A percentile compares a stretch with the other conserved stretches of the same genome.
phyloP scores from a whole-genome alignment of 176 grass and related monocot species.

The Carex scoparia region DNA sequence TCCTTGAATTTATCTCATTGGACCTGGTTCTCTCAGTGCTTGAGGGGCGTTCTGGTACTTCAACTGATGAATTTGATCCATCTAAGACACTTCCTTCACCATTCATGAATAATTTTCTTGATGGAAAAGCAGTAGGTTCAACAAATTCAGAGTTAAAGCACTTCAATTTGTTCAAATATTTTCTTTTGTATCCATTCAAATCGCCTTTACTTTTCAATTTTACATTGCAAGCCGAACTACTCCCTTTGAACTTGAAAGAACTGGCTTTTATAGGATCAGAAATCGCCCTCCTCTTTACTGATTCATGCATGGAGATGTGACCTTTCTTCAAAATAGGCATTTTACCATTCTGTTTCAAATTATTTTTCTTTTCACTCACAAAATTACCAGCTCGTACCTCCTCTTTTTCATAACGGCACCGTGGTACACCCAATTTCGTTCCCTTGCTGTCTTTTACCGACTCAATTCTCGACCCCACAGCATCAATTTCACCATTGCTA shows the following conservation, averaged over 20 bases:
- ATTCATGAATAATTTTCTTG: conserved; percentile 11
- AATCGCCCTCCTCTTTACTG: conserved; percentile 14
- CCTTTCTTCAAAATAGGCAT: background rate
- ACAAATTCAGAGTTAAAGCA: conserved; percentile 12
- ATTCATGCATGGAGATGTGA: conserved; percentile 4
- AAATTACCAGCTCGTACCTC: conserved; percentile 48
- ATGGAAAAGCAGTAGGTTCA: background rate
- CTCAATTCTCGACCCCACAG: conserved; percentile 29
- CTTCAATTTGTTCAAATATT: conserved; percentile 15
- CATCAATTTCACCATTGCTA: conserved; percentile 28
- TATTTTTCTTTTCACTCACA: conserved; percentile 29
- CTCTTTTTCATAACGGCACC: conserved; percentile 43
- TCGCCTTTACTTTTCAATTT: background rate
- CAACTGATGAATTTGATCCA: conserved; percentile 38
- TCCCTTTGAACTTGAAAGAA: conserved; percentile 14
- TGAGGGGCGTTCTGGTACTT: conserved; percentile 41
- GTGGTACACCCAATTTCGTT: conserved; percentile 37
- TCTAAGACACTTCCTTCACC: conserved; percentile 33
- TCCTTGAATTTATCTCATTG: conserved; percentile 46
- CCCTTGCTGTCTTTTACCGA: conserved; percentile 25
- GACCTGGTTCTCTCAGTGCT: conserved; percentile 37
- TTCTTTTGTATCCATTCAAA: background rate
- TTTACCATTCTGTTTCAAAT: conserved; percentile 25
- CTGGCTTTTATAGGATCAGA: conserved; percentile 11
- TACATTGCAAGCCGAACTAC: background rate